Evolutionary conservation across 805 yeast species (phyloP).

Genomic region (Metschnikowia bowlesiae): DNA sequence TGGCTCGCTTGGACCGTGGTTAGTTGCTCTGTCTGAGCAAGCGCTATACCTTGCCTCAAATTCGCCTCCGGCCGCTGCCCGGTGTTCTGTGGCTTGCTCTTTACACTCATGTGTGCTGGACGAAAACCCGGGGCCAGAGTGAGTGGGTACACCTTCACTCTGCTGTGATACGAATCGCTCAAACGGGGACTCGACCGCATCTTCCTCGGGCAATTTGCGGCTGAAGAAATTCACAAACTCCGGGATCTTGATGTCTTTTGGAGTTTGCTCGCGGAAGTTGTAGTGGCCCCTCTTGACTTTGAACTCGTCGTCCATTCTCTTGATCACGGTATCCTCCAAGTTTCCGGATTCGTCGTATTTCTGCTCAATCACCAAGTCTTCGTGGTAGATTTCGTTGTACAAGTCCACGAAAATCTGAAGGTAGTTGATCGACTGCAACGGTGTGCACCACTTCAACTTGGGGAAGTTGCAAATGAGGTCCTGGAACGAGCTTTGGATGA

Average conservation of each 20-base stretch:
- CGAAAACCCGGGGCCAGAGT: neutral
- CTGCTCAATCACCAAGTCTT: constrained; percentile 11
- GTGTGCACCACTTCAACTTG: constrained; percentile 13
- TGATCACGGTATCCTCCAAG: constrained; percentile 11
- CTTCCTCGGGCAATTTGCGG: neutral
- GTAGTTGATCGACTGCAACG: constrained; percentile 13
- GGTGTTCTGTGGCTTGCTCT: neutral
- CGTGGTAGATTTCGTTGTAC: constrained; percentile 14
- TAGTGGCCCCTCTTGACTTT: constrained; percentile 2
- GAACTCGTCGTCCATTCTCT: constrained; percentile 1
- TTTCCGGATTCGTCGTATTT: constrained; percentile 6
- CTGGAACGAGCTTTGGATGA: constrained; percentile 9
- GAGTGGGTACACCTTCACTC: neutral
- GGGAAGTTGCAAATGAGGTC: constrained; percentile 8
- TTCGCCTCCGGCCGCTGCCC: neutral
- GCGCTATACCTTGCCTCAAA: neutral
- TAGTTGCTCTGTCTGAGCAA: neutral
- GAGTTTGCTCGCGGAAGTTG: neutral
- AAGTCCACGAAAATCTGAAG: constrained; percentile 16
- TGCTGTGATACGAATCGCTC: neutral
- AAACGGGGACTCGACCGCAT: neutral
- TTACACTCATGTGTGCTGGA: neutral
- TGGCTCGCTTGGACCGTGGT: neutral
- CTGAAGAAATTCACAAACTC: constrained; percentile 14
- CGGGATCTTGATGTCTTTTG: constrained; percentile 4